Evolutionary conservation across 805 yeast species (phyloP).

Genomic region (Starmerella vaccinii): DNA sequence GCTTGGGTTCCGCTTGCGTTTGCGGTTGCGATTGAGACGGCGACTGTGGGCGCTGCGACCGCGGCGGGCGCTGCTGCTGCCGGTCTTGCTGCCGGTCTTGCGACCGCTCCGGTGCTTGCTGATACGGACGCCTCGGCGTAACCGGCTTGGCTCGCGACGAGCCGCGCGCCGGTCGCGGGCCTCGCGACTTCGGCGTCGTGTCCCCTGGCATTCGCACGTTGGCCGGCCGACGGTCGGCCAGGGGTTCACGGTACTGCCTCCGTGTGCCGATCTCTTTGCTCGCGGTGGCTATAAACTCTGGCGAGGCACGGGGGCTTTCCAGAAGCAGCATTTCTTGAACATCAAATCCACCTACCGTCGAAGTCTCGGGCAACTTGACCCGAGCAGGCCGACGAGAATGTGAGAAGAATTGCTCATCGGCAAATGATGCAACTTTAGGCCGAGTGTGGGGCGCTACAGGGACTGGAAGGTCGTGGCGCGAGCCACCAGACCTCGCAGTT

Average conservation of each 20-base stretch:
- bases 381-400: not conserved
- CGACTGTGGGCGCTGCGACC: not conserved
- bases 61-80: not conserved
- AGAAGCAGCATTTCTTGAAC: not conserved
- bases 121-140: not conserved
- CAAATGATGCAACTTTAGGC: not conserved
- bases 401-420: not conserved
- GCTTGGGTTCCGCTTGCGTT: too few species aligned
- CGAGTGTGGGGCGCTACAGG: not conserved
- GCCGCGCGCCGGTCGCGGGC: not conserved
- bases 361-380: not conserved
- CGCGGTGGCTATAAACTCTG: not conserved
- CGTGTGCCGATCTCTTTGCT: not conserved
- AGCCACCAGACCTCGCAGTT: not conserved
- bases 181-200: not conserved
- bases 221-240: slow-evolving; percentile 1
- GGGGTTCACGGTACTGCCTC: slow-evolving; percentile 1
- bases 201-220: slow-evolving; percentile 2
- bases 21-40: not conserved
- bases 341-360: not conserved
- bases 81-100: not conserved
- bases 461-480: not conserved
- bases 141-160: not conserved
- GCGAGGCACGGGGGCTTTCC: not conserved
- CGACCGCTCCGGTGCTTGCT: not conserved